These are phyloP conservation scores for Agaricus sinodeliciosus DNA, from an alignment of 768 basidiomycete species.

Conservation along the genomic window DNA sequence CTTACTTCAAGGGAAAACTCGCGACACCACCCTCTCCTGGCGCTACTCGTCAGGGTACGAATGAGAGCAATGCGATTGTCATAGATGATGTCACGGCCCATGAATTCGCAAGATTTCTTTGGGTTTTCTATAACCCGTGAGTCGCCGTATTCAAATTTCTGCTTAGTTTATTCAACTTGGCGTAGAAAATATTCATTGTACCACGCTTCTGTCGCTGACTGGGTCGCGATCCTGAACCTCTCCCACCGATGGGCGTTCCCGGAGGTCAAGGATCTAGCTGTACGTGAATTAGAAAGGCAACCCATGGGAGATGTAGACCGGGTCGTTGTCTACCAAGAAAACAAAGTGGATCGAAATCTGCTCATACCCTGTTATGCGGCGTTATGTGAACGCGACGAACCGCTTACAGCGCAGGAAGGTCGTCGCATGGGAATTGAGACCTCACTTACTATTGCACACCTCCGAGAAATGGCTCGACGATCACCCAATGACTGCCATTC, in stretches of 20 bases:
- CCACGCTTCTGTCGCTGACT: constrained; percentile 39
- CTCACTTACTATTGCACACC: constrained; percentile 41
- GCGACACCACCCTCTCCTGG: constrained; percentile 23
- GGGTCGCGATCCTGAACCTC: constrained; percentile 49
- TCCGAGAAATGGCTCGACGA: constrained; percentile 43
- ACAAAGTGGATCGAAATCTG: constrained; percentile 38
- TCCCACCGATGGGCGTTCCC: constrained; percentile 49
- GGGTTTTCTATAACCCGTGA: constrained; percentile 54
- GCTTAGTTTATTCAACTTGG: not conserved
- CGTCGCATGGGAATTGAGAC: constrained; percentile 51
- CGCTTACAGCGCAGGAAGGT: constrained; percentile 50
- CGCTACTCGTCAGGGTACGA: constrained; percentile 26
- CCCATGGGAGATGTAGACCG: constrained; percentile 42
- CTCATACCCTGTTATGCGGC: constrained; percentile 46
- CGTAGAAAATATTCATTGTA: constrained; percentile 51
- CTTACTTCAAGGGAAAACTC: constrained; percentile 34
- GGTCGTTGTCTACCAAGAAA: constrained; percentile 49
- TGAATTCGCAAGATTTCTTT: constrained; percentile 42
- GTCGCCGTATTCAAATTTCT: constrained; percentile 8
- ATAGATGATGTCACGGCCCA: constrained; percentile 26
- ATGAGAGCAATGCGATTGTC: constrained; percentile 35
- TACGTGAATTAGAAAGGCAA: constrained; percentile 46
- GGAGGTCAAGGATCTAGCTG: constrained; percentile 44
- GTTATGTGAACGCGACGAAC: constrained; percentile 43
- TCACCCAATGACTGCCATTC: constrained; percentile 25